phyloP scores from a whole-genome alignment of 2,329 filamentous ascomycete species.

The Penicillium aurantiogriseum region DNA sequence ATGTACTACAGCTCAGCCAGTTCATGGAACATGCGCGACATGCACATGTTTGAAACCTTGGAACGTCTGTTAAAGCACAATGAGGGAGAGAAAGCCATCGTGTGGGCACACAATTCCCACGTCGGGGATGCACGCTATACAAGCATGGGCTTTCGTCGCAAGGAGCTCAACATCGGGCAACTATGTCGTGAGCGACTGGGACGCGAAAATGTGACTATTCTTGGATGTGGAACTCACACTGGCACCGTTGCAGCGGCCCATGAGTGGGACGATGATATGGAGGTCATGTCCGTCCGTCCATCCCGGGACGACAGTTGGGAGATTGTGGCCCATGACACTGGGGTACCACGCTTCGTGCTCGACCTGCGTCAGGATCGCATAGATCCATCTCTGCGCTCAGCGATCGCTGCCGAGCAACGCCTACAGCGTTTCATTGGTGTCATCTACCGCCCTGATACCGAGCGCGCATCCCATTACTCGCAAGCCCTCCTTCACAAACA shows the following conservation, averaged over 20 bases:
- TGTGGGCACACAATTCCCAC: conserved; percentile 57
- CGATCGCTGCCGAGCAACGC: conserved; percentile 37
- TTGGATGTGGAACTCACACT: conserved; percentile 51
- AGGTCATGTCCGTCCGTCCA: conserved; percentile 50
- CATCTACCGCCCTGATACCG: conserved; percentile 52
- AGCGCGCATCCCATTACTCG: conserved; percentile 52
- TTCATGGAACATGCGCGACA: conserved; percentile 54
- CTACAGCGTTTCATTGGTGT: conserved; percentile 56
- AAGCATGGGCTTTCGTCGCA: conserved; percentile 46
- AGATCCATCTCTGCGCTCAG: conserved; percentile 36
- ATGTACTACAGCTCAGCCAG: conserved; percentile 53
- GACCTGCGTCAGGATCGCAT: conserved; percentile 45
- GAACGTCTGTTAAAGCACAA: conserved; percentile 45
- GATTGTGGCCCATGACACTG: conserved; percentile 49
- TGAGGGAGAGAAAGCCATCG: conserved; percentile 46
- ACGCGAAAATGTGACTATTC: conserved; percentile 41
- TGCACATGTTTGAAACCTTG: conserved; percentile 54
- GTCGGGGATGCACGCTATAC: conserved; percentile 55
- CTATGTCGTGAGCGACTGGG: conserved; percentile 50
- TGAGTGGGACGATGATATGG: conserved; percentile 53
- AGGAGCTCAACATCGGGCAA: conserved; percentile 55
- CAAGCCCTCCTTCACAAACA: conserved; percentile 48
- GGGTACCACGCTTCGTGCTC: conserved; percentile 46
- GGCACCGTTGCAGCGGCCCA: conserved; percentile 55
- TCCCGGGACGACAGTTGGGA: conserved; percentile 52